Evolutionary conservation across 345 rosid species (phyloP).

Genomic region (Triadica sebifera): DNA sequence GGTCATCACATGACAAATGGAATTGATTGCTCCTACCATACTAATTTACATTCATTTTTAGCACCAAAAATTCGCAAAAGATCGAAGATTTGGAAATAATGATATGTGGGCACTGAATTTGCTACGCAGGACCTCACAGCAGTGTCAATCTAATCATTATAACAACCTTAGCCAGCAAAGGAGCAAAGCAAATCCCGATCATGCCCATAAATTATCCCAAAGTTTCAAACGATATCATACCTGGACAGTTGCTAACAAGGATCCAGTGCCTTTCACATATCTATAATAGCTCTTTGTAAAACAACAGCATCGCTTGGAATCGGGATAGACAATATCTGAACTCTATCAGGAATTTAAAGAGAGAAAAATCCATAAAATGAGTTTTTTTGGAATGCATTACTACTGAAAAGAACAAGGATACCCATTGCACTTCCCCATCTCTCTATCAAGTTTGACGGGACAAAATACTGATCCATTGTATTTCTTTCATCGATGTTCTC

Average conservation of each 20-base stretch:
- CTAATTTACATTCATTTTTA: too few relatives aligned
- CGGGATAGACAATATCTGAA: constrained; percentile 80
- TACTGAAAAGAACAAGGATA: constrained; percentile 44
- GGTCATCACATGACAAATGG: too few relatives aligned
- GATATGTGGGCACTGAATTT: not conserved
- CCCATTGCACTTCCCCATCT: constrained; percentile 99
- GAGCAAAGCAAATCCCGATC: not conserved
- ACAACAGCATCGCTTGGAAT: constrained; percentile 90
- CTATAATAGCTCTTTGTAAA: constrained; percentile 94
- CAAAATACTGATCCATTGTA: constrained; percentile 49
- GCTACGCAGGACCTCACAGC: constrained; percentile 2
- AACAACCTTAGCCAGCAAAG: not conserved
- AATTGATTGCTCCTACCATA: too few relatives aligned
- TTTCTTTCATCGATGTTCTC: constrained; percentile 36
- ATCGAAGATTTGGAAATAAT: not conserved
- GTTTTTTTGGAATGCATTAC: constrained; percentile 10
- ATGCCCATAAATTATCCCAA: not conserved
- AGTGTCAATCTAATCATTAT: not conserved
- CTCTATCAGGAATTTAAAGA: constrained; percentile 21
- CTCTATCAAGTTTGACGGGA: constrained; percentile 70
- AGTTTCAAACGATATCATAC: constrained; percentile 35
- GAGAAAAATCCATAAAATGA: constrained; percentile 4
- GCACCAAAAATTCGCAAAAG: too few relatives aligned
- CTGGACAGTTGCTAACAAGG: constrained; percentile 79
- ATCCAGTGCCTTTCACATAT: constrained; percentile 93